Base-by-base conservation (phyloP, 768 basidiomycete species). In the Tylopilus intermedius region DNA sequence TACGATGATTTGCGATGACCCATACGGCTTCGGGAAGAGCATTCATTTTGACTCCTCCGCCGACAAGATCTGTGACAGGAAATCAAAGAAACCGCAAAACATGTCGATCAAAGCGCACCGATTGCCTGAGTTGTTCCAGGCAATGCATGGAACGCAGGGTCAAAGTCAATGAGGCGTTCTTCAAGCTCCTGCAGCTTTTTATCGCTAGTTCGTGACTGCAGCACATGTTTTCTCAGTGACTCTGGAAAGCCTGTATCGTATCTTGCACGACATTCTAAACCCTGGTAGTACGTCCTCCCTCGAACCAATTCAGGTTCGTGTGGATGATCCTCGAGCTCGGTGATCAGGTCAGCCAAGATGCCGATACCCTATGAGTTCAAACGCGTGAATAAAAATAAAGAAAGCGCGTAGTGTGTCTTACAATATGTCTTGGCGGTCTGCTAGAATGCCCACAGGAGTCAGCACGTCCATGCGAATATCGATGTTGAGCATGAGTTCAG, bases 391-490 rank as follows among this genome's bases (percentile, higher is more conserved):
- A 32, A 1, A 45, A 26, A 84, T 67, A 42, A 47, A 27, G 5
- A 42, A 26, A 8, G 50, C 8, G 45, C 2, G 41, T 10, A 3
- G 24, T 24, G 27, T 15, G 24, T 57, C 68, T 55, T 66, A 71
- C 78, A 5, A 82, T 83, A 60, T 83, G 81, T 15, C 62, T 50
- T 7, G 76, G 78, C 7, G 82, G 82, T 1, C 72, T 69, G 56
- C 75, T 77, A 1, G 81, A 80, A 59, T 81, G 82, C 0, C 82
- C 81, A 14, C 81, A 0, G 75, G 72, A 1, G 75, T 73, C 26
- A 65, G 55, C 7, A 79, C 75, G 13, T 74, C 68, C 45, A 81
- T 60, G 13, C 70, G 66, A 32, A 76, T 64, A 46, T 75, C 70
- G 41, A 75, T 51, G 53, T 18, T 18, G 18, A 18, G 18, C 18